Conservation (phyloP, 768 basidiomycete genomes). For the Lentinula detonsa region DNA sequence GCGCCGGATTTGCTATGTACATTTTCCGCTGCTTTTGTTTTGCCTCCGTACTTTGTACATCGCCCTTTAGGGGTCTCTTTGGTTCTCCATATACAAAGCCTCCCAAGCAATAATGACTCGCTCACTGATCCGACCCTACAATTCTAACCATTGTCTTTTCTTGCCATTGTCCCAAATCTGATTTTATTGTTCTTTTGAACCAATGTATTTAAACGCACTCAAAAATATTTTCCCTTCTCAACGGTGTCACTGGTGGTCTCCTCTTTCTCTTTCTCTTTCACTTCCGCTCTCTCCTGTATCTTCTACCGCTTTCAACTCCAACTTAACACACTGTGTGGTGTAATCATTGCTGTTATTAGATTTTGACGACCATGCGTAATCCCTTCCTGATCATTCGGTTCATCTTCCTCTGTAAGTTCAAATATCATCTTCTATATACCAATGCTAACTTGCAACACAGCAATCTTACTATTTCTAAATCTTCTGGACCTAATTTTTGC, state of each 20-base stretch:
- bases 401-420: slow-evolving; percentile 49
- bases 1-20: neutral
- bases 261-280: neutral
- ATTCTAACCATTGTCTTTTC: neutral
- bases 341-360: neutral
- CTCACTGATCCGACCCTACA: neutral
- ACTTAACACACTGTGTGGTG: neutral
- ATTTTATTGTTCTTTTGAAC: neutral
- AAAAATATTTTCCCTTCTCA: neutral
- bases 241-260: slow-evolving; percentile 3
- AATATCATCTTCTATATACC: neutral
- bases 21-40: neutral
- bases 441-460: slow-evolving; percentile 16
- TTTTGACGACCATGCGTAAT: slow-evolving; percentile 31
- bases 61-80: neutral
- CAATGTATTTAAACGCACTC: neutral
- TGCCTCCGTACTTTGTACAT: neutral
- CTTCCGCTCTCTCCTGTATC: neutral
- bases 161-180: neutral
- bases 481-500: slow-evolving; percentile 49
- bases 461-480: slow-evolving; percentile 44
- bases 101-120: neutral
- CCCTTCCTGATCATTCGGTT: slow-evolving; percentile 53
- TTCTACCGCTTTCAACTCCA: neutral
- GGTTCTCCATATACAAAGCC: neutral